Conservation (phyloP, 73 alveolate species). For the Breviolum minutum region DNA sequence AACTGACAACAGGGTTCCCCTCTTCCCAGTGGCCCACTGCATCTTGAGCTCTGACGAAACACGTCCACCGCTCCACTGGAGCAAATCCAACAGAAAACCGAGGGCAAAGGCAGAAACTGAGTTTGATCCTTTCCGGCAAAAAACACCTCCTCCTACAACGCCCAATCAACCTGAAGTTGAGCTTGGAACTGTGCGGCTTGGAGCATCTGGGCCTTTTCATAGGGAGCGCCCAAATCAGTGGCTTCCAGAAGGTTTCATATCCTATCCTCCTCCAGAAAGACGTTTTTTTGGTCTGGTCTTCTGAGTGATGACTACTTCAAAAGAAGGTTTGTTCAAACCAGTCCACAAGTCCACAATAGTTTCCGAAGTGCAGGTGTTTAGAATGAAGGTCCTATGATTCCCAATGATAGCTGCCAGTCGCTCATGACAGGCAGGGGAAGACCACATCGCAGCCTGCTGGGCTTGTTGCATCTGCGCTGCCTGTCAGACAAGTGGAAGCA, state of each 20-base stretch:
- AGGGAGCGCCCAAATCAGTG: not conserved
- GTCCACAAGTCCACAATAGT: too few relatives aligned
- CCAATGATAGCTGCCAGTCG: not conserved
- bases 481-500: not conserved
- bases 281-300: too few relatives aligned
- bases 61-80: not conserved
- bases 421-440: not conserved
- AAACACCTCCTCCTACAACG: not conserved
- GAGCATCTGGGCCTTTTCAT: constrained; percentile 28
- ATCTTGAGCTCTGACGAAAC: too few relatives aligned
- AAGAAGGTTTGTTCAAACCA: too few relatives aligned
- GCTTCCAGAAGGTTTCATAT: too few relatives aligned
- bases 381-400: not conserved
- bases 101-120: not conserved
- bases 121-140: not conserved
- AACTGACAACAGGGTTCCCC: not conserved
- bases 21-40: too few relatives aligned
- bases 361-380: not conserved
- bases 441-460: constrained; percentile 65
- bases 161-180: constrained; percentile 20
- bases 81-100: not conserved
- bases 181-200: constrained; percentile 42
- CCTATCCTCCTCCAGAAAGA: too few relatives aligned
- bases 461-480: constrained; percentile 94
- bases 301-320: too few relatives aligned